Evolutionary conservation across 441 rosid genomes (phyloP).

Genomic region (Kokia cookei): DNA sequence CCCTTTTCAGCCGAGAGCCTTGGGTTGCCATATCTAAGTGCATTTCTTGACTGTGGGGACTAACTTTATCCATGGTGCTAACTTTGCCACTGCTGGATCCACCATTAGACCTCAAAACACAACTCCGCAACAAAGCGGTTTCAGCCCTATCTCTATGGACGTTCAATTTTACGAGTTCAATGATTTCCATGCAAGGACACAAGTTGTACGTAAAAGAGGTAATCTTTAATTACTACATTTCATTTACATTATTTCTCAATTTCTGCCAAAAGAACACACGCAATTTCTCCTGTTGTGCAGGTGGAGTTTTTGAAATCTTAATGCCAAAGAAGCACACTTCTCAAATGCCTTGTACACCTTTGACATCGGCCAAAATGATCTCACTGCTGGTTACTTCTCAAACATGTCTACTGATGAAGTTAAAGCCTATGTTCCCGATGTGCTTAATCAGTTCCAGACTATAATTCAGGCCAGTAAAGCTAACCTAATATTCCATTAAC

Average conservation of each 20-base stretch:
- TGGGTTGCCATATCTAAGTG: constrained; percentile 53
- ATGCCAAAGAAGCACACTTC: constrained; percentile 49
- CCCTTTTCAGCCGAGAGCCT: constrained; percentile 36
- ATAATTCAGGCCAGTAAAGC: constrained; percentile 17
- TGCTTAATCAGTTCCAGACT: constrained; percentile 38
- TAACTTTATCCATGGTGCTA: constrained; percentile 64
- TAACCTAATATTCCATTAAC: not conserved
- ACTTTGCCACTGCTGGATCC: constrained; percentile 79
- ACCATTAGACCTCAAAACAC: constrained; percentile 63
- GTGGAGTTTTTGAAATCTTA: constrained; percentile 29
- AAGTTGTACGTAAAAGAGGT: constrained; percentile 39
- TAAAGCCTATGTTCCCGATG: constrained; percentile 42
- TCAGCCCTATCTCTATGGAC: constrained; percentile 63
- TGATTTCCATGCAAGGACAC: constrained; percentile 58
- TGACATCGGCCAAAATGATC: constrained; percentile 87
- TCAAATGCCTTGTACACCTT: constrained; percentile 60
- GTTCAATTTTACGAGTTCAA: constrained; percentile 49
- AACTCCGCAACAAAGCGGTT: constrained; percentile 50
- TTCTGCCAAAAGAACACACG: not conserved
- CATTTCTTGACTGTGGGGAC: constrained; percentile 63
- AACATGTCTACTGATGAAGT: constrained; percentile 53
- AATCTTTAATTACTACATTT: not conserved
- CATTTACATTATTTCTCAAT: not conserved
- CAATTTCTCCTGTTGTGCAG: not conserved
- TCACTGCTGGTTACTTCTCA: constrained; percentile 50